phyloP scores from a whole-genome alignment of 2,329 filamentous ascomycete species.

The Penicillium concentricum region DNA sequence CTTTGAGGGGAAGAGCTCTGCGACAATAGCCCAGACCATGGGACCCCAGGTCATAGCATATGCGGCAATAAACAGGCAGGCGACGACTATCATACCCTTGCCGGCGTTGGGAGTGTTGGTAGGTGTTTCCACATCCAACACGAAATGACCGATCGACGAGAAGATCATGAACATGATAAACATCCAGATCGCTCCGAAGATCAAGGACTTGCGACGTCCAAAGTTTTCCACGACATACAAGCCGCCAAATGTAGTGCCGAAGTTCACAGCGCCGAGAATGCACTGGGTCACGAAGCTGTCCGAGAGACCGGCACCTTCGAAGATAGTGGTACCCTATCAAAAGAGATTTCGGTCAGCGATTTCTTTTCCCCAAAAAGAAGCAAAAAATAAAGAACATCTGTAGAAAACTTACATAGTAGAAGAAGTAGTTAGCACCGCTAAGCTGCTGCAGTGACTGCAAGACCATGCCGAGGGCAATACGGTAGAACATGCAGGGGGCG shows the following conservation, averaged over 20 bases:
- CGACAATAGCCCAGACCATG: conserved; percentile 50
- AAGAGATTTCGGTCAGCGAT: conserved; percentile 38
- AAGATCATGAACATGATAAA: conserved; percentile 65
- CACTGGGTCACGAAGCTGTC: conserved; percentile 65
- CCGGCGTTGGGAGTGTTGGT: conserved; percentile 52
- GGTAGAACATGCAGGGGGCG: conserved; percentile 48
- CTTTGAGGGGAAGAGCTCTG: conserved; percentile 45
- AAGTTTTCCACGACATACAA: conserved; percentile 68
- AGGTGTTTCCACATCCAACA: conserved; percentile 39
- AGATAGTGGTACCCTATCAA: conserved; percentile 51
- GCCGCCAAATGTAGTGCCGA: conserved; percentile 63
- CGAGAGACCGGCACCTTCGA: conserved; percentile 62
- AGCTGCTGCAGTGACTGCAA: conserved; percentile 48
- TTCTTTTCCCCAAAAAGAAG: neutral
- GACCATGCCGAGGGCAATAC: conserved; percentile 42
- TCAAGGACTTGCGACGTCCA: conserved; percentile 66
- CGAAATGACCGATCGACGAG: conserved; percentile 54
- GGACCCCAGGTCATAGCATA: conserved; percentile 71
- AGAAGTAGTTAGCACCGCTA: conserved; percentile 49
- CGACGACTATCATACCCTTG: conserved; percentile 68
- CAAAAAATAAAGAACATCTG: neutral
- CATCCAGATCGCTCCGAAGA: conserved; percentile 66
- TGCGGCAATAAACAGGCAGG: conserved; percentile 68
- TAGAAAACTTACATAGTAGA: conserved; percentile 53
- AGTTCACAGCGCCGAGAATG: conserved; percentile 67